Evolutionary conservation across 352 stramenopile genomes (phyloP), one percentile per base, ranked within the genome.

Genomic region (Globisporangium rhizosaccharum): DNA sequence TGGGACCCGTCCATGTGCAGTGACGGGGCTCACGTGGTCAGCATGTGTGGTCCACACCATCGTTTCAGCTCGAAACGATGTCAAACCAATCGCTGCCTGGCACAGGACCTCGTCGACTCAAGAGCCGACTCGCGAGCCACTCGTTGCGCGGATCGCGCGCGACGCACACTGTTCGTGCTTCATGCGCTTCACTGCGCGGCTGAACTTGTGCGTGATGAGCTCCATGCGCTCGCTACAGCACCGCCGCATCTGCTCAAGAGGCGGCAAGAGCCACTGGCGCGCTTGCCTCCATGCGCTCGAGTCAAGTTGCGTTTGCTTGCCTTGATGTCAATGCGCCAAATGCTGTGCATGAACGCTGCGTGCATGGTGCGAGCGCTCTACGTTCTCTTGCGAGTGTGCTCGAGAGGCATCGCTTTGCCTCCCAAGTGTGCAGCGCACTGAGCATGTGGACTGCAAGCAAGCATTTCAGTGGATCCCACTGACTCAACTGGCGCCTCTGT

Each of bases 171-270:
- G 51, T 41, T 56, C 12, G 33, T 47, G n/a, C 51, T 48, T 28
- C 17, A 37, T 2, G 33, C 41, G 36, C 51, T 48, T 28, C 17
- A 37, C 3, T 30, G 36, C 45, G 23, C 23, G 12, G 20, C 52
- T 57, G 52, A 39, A 57, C 36, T 25, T 36, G 52, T 26, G 37
- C 15, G 37, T 39, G 52, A 50, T 17, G 52, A n/a, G 23, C 20
- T 6, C 23, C 15, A 28, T 9, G 17, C 36, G 37, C 36, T 57
- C 23, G 37, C 51, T 23, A n/a, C 15, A 37, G 23, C 41, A 47
- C 41, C 41, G 41, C 41, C 18, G 41, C 41, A 14, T 47, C 41
- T 47, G 41, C 14, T 18, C 3, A 20, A 2, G 41, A 47, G 41
- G 14, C 41, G 18, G 41, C 12, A n/a, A 47, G 41, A 47, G 41